Conservation (phyloP, 805 yeast genomes). For the Metschnikowia hibisci region DNA sequence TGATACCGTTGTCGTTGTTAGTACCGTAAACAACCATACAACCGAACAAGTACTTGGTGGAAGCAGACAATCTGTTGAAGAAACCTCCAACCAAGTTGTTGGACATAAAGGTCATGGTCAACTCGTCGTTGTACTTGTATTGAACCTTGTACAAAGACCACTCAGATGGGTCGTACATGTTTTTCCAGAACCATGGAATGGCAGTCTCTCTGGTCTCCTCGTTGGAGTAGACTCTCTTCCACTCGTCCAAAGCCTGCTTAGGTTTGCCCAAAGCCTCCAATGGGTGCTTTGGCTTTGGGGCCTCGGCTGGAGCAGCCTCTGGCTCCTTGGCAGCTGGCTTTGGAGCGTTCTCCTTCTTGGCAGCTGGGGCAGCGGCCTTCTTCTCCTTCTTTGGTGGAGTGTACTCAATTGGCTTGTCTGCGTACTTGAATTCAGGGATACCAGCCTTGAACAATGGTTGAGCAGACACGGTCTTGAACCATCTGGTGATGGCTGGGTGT, state of each 20-base stretch:
- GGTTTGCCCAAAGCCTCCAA: slow-evolving; percentile 77
- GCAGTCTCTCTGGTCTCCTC: slow-evolving; percentile 94
- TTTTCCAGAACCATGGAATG: slow-evolving; percentile 96
- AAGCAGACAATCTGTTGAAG: slow-evolving; percentile 90
- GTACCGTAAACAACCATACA: slow-evolving; percentile 94
- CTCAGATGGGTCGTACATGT: slow-evolving; percentile 84
- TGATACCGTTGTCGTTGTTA: slow-evolving; percentile 96
- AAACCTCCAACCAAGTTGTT: slow-evolving; percentile 97
- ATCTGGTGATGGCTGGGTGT: slow-evolving; percentile 63
- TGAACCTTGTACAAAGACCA: slow-evolving; percentile 94
- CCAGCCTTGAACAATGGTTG: slow-evolving; percentile 46
- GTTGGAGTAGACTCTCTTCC: slow-evolving; percentile 96
- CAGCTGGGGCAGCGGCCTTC: slow-evolving; percentile 43
- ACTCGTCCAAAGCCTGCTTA: slow-evolving; percentile 72
- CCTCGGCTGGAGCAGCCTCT: slow-evolving; percentile 43
- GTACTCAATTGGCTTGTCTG: slow-evolving; percentile 62
- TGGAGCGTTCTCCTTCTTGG: slow-evolving; percentile 26
- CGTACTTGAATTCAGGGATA: slow-evolving; percentile 52
- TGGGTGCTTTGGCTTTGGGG: slow-evolving; percentile 88
- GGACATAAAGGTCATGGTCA: slow-evolving; percentile 96
- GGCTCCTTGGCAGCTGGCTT: slow-evolving; percentile 29
- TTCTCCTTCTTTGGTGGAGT: slow-evolving; percentile 68
- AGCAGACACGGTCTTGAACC: slow-evolving; percentile 57
- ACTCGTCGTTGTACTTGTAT: slow-evolving; percentile 97
- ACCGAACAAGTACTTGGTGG: slow-evolving; percentile 93